phyloP scores from a whole-genome alignment of 106 monocot species.

The Acorus calamus region DNA sequence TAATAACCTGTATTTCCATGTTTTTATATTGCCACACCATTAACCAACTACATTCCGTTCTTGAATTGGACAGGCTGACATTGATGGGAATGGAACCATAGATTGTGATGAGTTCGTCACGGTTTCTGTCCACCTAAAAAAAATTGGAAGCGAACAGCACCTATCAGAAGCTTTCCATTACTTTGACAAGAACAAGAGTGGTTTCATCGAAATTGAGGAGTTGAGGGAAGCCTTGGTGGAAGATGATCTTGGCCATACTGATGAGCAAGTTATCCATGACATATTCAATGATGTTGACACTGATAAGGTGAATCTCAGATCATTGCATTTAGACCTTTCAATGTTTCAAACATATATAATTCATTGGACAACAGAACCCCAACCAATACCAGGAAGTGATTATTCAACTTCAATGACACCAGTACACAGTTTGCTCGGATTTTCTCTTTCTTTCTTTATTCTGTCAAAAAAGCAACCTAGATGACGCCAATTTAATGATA shows the following conservation, averaged over 20 bases:
- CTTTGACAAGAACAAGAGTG: conserved; percentile 77
- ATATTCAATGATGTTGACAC: conserved; percentile 70
- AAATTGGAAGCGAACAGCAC: conserved; percentile 52
- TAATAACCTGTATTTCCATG: no score
- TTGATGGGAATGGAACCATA: conserved; percentile 63
- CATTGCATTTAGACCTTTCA: background rate
- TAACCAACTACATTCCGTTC: no score
- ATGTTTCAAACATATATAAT: background rate
- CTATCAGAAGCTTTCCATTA: conserved; percentile 54
- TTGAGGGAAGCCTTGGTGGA: conserved; percentile 65
- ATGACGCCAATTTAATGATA: background rate
- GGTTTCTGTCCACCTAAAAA: conserved; percentile 61
- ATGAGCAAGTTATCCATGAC: conserved; percentile 51
- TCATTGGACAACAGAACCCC: background rate
- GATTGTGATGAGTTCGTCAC: conserved; percentile 84
- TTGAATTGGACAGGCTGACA: conserved; percentile 39
- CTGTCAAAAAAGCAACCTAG: no score
- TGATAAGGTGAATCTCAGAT: conserved; percentile 45
- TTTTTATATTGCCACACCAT: no score
- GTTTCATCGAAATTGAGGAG: conserved; percentile 77
- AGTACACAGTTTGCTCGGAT: no score
- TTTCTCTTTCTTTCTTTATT: no score
- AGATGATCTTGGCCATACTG: conserved; percentile 18
- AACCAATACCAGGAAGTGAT: no score
- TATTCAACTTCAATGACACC: no score